Evolutionary conservation across 2,329 filamentous ascomycete genomes (phyloP).

Genomic region (Penicillium concentricum): DNA sequence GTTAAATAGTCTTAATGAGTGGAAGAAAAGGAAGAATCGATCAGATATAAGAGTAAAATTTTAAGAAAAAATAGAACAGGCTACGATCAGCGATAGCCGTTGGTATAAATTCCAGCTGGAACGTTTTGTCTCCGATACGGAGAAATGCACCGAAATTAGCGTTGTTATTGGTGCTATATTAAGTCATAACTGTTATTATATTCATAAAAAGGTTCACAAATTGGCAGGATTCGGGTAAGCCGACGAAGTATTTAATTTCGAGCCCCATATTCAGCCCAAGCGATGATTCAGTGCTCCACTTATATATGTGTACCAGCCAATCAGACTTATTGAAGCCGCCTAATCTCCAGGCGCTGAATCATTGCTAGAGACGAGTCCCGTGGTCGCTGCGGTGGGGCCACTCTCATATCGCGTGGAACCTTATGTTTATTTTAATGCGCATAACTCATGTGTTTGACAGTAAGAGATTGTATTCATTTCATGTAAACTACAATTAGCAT

Average conservation of each 20-base stretch:
- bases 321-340: fast-evolving
- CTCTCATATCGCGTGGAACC: neutral
- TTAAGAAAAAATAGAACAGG: neutral
- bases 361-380: neutral
- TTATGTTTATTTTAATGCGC: neutral
- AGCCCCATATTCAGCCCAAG: too few species aligned
- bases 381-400: neutral
- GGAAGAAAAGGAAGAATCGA: neutral
- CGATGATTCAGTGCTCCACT: constrained; percentile 4
- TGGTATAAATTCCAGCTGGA: neutral
- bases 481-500: neutral
- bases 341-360: neutral
- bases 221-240: neutral
- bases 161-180: neutral
- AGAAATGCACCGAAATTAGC: neutral
- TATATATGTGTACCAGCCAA: fast-evolving
- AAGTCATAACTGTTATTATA: neutral
- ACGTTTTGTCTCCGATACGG: neutral
- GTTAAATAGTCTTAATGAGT: neutral
- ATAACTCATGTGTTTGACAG: neutral
- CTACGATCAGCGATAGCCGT: neutral
- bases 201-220: neutral
- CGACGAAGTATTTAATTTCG: neutral
- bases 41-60: neutral
- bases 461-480: neutral